These are phyloP conservation scores for Capsella bursapastoris DNA, from an alignment of 345 rosid species.

Conservation along the genomic window DNA sequence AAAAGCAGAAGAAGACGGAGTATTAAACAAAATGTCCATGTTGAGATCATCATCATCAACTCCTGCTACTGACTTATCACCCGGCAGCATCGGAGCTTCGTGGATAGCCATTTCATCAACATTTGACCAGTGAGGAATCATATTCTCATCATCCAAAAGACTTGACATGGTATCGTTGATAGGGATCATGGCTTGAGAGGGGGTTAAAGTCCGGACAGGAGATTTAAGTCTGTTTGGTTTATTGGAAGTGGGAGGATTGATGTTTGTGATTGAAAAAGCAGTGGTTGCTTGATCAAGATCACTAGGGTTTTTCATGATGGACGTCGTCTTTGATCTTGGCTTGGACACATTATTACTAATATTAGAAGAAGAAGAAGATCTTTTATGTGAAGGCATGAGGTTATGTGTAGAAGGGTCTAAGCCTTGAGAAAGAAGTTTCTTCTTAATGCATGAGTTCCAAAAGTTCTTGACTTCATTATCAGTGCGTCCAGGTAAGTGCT, in stretches of 20 bases:
- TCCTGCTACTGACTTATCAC: constrained; percentile 27
- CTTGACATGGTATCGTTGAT: constrained; percentile 32
- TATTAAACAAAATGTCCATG: constrained; percentile 44
- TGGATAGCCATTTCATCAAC: constrained; percentile 34
- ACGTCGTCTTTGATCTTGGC: constrained; percentile 18
- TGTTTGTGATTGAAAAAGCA: constrained; percentile 40
- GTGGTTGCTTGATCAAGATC: constrained; percentile 32
- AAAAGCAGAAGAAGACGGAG: constrained; percentile 40
- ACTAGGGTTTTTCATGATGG: constrained; percentile 36
- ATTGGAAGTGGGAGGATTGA: constrained; percentile 31
- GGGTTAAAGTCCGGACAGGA: constrained; percentile 24
- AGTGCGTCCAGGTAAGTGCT: constrained; percentile 78
- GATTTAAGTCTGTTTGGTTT: constrained; percentile 41
- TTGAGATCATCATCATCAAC: constrained; percentile 33
- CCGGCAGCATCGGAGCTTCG: constrained; percentile 35
- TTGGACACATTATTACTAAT: constrained; percentile 4
- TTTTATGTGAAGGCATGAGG: constrained; percentile 46
- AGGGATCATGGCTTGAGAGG: constrained; percentile 24
- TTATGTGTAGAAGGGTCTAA: constrained; percentile 63
- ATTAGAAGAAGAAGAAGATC: constrained; percentile 37
- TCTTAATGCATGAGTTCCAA: constrained; percentile 81
- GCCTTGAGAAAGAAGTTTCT: constrained; percentile 68
- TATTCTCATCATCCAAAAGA: constrained; percentile 36
- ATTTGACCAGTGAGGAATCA: constrained; percentile 38
- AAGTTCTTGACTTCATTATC: constrained; percentile 81